A percentile compares a stretch with the other conserved stretches of the same genome.
Evolutionary conservation across 139 green algal genomes (phyloP).

Genomic region (Asterochloris erici): DNA sequence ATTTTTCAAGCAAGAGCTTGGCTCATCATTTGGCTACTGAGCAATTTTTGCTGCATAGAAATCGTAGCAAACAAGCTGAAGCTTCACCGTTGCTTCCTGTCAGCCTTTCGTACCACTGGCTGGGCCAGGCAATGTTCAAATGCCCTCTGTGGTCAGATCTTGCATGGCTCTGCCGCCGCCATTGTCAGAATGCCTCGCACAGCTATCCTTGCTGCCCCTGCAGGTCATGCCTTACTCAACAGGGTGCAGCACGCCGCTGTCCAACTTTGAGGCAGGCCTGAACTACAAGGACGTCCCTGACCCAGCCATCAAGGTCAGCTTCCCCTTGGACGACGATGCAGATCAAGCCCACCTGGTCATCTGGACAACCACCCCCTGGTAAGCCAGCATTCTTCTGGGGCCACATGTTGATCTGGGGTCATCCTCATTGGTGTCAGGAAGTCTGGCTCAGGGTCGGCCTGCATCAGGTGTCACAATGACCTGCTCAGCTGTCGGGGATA

Average conservation of each 20-base stretch:
- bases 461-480: no score
- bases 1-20: no score
- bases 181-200: not conserved
- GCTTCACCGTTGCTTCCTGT: not conserved
- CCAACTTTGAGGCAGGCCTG: conserved; percentile 97
- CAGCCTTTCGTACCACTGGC: not conserved
- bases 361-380: conserved; percentile 98
- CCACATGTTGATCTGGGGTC: no score
- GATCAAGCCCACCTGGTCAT: conserved; percentile 82
- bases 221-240: conserved; percentile 99
- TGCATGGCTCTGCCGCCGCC: not conserved
- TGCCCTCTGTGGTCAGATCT: not conserved
- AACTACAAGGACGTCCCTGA: conserved; percentile 96
- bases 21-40: no score
- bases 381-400: no score
- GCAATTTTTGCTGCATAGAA: no score
- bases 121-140: not conserved
- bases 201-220: not conserved
- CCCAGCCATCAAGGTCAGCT: conserved; percentile 74
- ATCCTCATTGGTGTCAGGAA: no score
- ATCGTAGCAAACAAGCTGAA: no score
- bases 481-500: no score
- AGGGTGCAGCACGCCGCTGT: conserved; percentile 87
- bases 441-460: no score
- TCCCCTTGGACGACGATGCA: conserved; percentile 69